Evolutionary conservation across 1,284 basidiomycete species (phyloP).

Genomic region (Cronartium quercuum): DNA sequence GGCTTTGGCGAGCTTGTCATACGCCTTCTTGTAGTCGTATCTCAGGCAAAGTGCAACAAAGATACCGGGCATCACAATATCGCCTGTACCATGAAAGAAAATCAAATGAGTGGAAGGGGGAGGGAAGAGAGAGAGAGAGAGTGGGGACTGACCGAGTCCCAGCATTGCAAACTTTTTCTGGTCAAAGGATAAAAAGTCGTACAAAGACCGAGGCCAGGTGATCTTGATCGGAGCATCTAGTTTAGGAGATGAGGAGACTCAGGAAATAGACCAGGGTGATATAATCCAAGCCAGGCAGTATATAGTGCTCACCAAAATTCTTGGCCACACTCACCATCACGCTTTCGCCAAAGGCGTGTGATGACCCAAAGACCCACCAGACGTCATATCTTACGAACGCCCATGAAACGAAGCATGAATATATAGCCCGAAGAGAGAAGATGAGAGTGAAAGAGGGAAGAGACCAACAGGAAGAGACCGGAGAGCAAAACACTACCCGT

Average conservation of each 20-base stretch:
- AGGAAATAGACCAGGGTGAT: neutral
- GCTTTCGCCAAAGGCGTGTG: slow-evolving; percentile 47
- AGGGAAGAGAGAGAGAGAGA: neutral
- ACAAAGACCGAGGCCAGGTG: slow-evolving; percentile 51
- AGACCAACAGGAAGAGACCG: slow-evolving; percentile 79
- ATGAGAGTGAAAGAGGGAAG: slow-evolving; percentile 57
- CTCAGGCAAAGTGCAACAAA: slow-evolving; percentile 82
- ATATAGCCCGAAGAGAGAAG: slow-evolving; percentile 31
- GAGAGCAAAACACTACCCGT: slow-evolving; percentile 77
- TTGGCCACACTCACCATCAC: slow-evolving; percentile 64
- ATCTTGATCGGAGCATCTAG: slow-evolving; percentile 55
- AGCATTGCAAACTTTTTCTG: slow-evolving; percentile 73
- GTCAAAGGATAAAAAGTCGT: slow-evolving; percentile 28
- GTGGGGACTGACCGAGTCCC: slow-evolving; percentile 57
- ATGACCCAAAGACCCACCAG: slow-evolving; percentile 39
- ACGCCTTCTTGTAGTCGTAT: slow-evolving; percentile 62
- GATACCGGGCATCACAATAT: slow-evolving; percentile 73
- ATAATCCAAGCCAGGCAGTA: neutral
- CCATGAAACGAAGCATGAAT: neutral
- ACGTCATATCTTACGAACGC: slow-evolving; percentile 24
- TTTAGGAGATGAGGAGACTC: neutral
- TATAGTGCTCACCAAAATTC: slow-evolving; percentile 62
- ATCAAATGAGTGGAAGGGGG: neutral
- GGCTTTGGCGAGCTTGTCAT: slow-evolving; percentile 17
- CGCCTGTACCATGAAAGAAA: slow-evolving; percentile 54